Base-by-base conservation (phyloP, 352 stramenopile species). In the Peronospora destructor region DNA sequence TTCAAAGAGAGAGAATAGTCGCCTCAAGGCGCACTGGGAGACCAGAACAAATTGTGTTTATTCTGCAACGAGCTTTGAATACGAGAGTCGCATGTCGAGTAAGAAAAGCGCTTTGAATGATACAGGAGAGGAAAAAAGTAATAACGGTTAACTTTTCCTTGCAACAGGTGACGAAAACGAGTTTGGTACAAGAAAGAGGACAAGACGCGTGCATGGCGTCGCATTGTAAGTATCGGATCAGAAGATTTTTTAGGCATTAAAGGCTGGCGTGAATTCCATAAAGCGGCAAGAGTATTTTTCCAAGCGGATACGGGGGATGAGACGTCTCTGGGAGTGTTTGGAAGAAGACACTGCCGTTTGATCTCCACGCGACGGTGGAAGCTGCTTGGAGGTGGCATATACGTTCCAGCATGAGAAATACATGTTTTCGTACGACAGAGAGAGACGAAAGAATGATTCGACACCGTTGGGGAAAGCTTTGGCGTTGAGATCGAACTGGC, bases 381-480 rank as follows among this genome's bases (percentile, higher is more conserved):
- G 67, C 70, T 2, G 70, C 60, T 36, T 80, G 70, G 70, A 64
- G 59, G 21, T 65, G 68, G 58, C 59, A n/a, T 59, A 67, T 23
- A 40, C 56, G 4, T 61, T 69, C n/a, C 51, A 75, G 34, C 54
- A 64, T 34, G 56, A 66, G 8, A 70, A 71, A 32, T 74, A 57
- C 23, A 66, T 56, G 13, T 69, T 61, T 30, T 70, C 66, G 26
- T 68, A 64, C 34, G 48, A 30, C 4, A 49, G 49, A 28, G 59
- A 66, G 37, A 47, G 49, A 38, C 49, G 38, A 23, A 48, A 41
- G n/a, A 28, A 56, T 6, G 32, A 57, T 19, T 41, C 33, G 6
- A 85, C 34, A 82, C 68, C 7, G 73, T 87, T 12, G 39, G 71
- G 7, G 76, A 87, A 49, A 76, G 69, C 56, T 79, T 84, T 57